phyloP scores from a whole-genome alignment of 2,329 filamentous ascomycete genomes.

The Phyllosticta citriasiana region DNA sequence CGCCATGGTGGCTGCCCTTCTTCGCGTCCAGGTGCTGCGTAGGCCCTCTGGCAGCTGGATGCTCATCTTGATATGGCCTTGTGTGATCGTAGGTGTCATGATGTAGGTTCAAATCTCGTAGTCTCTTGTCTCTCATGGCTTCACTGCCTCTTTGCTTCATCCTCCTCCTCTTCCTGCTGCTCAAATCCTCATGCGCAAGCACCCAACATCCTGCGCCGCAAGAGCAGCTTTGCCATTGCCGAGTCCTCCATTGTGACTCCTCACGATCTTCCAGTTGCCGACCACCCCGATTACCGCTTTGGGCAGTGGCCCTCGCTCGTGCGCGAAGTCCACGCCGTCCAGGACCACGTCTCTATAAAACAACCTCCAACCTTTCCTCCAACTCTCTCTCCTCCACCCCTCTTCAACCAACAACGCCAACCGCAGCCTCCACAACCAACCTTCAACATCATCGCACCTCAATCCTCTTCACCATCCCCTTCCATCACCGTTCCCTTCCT shows the following conservation, averaged over 20 bases:
- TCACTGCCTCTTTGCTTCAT: background rate
- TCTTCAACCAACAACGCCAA: constrained; percentile 1
- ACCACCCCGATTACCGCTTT: background rate
- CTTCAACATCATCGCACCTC: background rate
- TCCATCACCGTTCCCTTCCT: background rate
- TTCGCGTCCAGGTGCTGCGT: background rate
- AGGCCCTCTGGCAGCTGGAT: background rate
- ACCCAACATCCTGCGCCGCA: background rate
- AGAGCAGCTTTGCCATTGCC: too few species aligned
- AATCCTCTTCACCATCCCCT: background rate
- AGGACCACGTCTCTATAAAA: too few species aligned
- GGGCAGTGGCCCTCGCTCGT: background rate
- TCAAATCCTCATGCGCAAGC: background rate
- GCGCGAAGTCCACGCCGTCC: too few species aligned
- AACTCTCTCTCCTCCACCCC: constrained; percentile 8
- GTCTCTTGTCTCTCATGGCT: background rate
- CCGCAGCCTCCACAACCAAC: background rate
- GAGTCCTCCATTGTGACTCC: background rate
- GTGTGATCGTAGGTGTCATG: background rate
- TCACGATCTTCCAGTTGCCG: background rate
- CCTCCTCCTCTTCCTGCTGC: background rate
- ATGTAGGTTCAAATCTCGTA: background rate
- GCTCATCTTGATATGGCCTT: background rate
- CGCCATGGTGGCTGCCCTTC: background rate
- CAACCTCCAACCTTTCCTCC: background rate